Conservation (phyloP, 2,329 filamentous ascomycete genomes). For the Alternaria sp. region DNA sequence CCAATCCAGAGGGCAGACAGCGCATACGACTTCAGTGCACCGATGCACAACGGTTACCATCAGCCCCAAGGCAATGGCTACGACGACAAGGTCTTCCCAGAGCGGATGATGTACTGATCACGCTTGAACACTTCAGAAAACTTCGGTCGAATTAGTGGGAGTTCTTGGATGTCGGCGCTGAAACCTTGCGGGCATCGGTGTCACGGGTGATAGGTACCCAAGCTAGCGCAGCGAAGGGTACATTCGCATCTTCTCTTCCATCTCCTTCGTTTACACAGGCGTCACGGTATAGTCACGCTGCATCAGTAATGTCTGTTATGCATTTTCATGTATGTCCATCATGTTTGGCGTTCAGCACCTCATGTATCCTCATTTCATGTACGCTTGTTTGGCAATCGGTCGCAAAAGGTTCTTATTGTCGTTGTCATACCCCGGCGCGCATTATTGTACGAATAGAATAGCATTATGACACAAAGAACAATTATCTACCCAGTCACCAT, state of each 20-base stretch:
- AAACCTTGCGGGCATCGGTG: conserved; percentile 4
- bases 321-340: not conserved
- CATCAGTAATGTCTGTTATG: conserved; percentile 11
- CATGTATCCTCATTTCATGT: conserved; percentile 9
- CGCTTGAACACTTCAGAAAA: not conserved
- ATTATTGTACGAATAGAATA: conserved; percentile 8
- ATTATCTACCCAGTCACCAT: not conserved
- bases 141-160: conserved; percentile 3
- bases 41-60: conserved; percentile 34
- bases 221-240: conserved; percentile 32
- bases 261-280: not conserved
- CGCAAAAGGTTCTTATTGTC: not conserved
- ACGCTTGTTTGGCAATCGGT: not conserved
- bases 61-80: conserved; percentile 32
- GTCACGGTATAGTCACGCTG: not conserved
- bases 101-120: conserved; percentile 41
- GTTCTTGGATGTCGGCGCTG: conserved; percentile 10
- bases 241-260: conserved; percentile 1
- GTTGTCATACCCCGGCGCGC: not conserved
- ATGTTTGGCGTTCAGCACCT: not conserved
- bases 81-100: conserved; percentile 46
- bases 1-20: conserved; percentile 25
- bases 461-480: not conserved
- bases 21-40: conserved; percentile 40
- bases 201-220: conserved; percentile 16